These are phyloP conservation scores for Castanea crenata DNA, from an alignment of 306 rosid species.

Conservation along the genomic window DNA sequence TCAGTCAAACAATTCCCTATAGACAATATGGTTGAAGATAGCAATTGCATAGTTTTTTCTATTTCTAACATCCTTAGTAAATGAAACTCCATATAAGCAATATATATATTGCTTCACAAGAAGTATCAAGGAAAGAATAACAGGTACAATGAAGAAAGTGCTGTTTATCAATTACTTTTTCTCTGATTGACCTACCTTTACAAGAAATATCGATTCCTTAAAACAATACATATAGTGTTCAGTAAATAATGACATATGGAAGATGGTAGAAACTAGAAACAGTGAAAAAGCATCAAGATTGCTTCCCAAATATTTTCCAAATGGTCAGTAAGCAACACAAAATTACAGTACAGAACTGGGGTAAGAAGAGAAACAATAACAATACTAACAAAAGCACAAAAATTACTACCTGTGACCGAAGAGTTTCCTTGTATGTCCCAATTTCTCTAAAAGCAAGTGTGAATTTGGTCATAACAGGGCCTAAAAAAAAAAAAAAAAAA, in stretches of 20 bases:
- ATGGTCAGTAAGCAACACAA: neutral
- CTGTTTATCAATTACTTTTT: neutral
- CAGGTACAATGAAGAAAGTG: neutral
- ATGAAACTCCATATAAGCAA: neutral
- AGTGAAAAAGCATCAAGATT: neutral
- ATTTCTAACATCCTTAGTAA: neutral
- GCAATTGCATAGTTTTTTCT: neutral
- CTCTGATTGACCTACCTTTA: neutral
- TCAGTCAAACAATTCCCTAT: slow-evolving; percentile 14
- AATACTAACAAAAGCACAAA: neutral
- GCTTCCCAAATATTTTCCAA: neutral
- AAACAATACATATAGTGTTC: neutral
- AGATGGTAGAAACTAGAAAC: neutral
- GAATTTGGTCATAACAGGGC: slow-evolving; percentile 88
- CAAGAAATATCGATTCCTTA: neutral
- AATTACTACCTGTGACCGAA: slow-evolving; percentile 75
- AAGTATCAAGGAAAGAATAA: neutral
- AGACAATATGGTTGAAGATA: neutral
- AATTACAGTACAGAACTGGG: slow-evolving; percentile 16
- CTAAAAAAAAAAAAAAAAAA: slow-evolving; percentile 37
- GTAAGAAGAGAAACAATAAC: neutral
- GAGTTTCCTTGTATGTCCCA: slow-evolving; percentile 86
- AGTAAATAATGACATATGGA: neutral
- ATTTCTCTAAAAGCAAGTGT: slow-evolving; percentile 89
- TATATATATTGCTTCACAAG: neutral